Evolutionary conservation across 2,329 filamentous ascomycete species (phyloP).

Genomic region (Cladosporium sp.): DNA sequence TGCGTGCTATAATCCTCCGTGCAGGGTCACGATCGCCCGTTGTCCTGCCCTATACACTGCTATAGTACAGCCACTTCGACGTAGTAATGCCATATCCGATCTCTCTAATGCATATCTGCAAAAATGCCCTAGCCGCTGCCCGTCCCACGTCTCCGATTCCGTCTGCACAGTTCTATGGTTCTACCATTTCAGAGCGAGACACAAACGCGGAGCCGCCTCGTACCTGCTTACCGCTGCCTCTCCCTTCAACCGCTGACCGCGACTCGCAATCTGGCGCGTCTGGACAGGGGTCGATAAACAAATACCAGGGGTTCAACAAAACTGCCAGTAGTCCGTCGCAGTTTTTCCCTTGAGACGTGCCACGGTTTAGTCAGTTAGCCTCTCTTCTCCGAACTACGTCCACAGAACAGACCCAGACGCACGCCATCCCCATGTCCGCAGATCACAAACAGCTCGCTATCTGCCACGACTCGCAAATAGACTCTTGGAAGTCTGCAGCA

Average conservation of each 20-base stretch:
- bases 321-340: constrained; percentile 53
- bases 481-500: constrained; percentile 1
- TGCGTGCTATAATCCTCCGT: neutral
- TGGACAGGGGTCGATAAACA: constrained; percentile 18
- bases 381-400: constrained; percentile 18
- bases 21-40: constrained; percentile 8
- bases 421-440: constrained; percentile 12
- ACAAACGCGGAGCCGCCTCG: neutral
- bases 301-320: constrained; percentile 71
- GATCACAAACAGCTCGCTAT: neutral
- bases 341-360: constrained; percentile 27
- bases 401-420: neutral
- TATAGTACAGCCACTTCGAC: neutral
- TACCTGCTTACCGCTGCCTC: constrained; percentile 9
- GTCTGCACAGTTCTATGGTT: constrained; percentile 8
- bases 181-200: constrained; percentile 17
- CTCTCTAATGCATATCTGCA: constrained; percentile 16
- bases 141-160: neutral
- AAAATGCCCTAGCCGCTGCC: constrained; percentile 9
- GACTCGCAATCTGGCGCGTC: constrained; percentile 20
- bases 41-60: constrained; percentile 6
- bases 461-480: constrained; percentile 17
- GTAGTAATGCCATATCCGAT: constrained; percentile 5
- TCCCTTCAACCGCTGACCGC: neutral
- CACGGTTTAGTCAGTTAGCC: neutral